Base-by-base conservation (phyloP, 768 basidiomycete genomes). In the Coprinopsis marcescibilis region DNA sequence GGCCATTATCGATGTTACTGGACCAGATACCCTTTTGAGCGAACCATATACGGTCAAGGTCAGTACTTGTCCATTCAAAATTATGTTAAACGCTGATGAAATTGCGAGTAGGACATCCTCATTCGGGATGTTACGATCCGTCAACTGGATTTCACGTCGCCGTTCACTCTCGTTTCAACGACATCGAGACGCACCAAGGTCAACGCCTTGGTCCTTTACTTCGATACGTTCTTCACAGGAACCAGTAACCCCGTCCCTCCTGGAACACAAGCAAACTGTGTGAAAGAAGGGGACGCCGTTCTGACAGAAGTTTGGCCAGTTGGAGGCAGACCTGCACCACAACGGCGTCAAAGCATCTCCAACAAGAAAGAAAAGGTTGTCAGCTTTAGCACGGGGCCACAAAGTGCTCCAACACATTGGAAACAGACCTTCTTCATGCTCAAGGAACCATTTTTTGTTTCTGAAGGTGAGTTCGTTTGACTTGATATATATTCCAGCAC, bases 401-500 rank as follows among this genome's bases (percentile, higher is more conserved):
- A 68, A 55, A 93, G 89, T 48, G 78, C 79, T 19, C 81, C 89
- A 8, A 98, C 94, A 21, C 95, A 99, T 62, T 98, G 95, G 95
- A 93, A 92, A 61, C 95, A 99, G 60, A 92, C 95, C 0, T 56
- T 91, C 2, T 96, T 99, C 65, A 64, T 98, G 54, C 71, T 99
- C 48, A 70, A 77, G 37, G 81, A 92, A 46, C 87, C 90, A 0
- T 77, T 97, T 43, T 58, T 63, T n/a, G 81, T 88, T 1, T 73
- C 77, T 3, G 82, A 88, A 70, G 89, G 89, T 85, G 32, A 13
- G 78, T 64, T 20, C 38, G n/a, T 24, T 24, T 2, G n/a, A 3
- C 4, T 17, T 41, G 24, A 5, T 19, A 14, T 13, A 29, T 8
- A 13, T n/a, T 25, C 17, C 7, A 42, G 8, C 4, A 52, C 42